phyloP scores from a whole-genome alignment of 306 rosid species.

The Cucurbita pepo region DNA sequence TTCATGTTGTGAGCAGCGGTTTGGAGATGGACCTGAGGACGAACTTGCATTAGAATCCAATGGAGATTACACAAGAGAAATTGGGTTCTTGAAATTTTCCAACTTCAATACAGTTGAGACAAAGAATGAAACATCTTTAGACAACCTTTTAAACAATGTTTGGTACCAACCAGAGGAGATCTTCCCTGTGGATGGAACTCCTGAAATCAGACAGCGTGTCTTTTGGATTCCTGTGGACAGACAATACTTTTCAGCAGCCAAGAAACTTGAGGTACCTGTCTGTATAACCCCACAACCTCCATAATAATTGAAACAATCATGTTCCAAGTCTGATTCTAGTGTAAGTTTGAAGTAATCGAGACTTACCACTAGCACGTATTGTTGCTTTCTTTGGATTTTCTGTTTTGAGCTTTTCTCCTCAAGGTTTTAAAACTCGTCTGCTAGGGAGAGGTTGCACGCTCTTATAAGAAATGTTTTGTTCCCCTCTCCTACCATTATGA shows the following conservation, averaged over 20 bases:
- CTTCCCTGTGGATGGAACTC: slow-evolving; percentile 41
- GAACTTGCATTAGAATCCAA: slow-evolving; percentile 29
- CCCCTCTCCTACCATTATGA: too few species aligned
- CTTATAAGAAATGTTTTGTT: too few species aligned
- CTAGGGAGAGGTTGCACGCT: too few species aligned
- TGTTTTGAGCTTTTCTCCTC: too few species aligned
- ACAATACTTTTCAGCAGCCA: slow-evolving; percentile 22
- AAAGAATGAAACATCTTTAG: background rate
- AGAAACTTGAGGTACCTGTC: slow-evolving; percentile 31
- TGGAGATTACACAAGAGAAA: slow-evolving; percentile 43
- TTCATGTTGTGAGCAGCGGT: slow-evolving; percentile 18
- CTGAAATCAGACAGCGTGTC: slow-evolving; percentile 41
- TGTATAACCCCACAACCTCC: background rate
- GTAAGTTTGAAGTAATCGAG: background rate
- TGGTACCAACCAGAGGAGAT: slow-evolving; percentile 73
- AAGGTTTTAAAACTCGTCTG: too few species aligned
- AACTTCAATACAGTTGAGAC: slow-evolving; percentile 24
- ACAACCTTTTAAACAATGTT: slow-evolving; percentile 39
- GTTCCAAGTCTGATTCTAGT: background rate
- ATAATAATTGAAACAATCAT: background rate
- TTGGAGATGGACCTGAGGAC: slow-evolving; percentile 39
- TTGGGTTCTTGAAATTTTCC: slow-evolving; percentile 34
- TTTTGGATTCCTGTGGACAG: slow-evolving; percentile 54
- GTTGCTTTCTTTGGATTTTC: too few species aligned
- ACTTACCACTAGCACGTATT: too few species aligned